phyloP scores from a whole-genome alignment of 345 rosid genomes.

The Pugionium cornutum region DNA sequence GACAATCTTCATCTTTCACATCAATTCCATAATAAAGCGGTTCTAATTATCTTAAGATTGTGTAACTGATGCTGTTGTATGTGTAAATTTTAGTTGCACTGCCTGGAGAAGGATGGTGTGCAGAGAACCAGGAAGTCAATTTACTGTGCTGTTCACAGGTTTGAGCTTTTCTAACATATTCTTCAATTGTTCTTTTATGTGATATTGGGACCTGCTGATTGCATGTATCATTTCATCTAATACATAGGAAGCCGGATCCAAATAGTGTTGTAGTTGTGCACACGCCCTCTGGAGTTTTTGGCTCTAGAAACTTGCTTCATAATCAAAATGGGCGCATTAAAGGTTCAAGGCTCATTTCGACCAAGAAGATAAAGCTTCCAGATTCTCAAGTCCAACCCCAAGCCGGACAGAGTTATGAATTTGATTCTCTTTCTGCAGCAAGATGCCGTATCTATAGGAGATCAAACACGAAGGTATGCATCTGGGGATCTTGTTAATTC shows the following conservation, averaged over 20 bases:
- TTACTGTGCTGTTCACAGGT: conserved; percentile 90
- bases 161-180: conserved; percentile 23
- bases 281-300: conserved; percentile 69
- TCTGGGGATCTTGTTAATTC: conserved; percentile 19
- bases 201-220: conserved; percentile 5
- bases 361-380: conserved; percentile 53
- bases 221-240: conserved; percentile 14
- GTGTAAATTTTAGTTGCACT: conserved; percentile 61
- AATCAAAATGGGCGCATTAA: conserved; percentile 54
- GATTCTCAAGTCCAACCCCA: conserved; percentile 43
- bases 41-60: conserved; percentile 4
- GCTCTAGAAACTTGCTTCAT: conserved; percentile 64
- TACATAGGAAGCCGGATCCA: conserved; percentile 59
- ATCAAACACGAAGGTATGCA: conserved; percentile 60
- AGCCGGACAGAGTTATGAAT: conserved; percentile 38
- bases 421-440: conserved; percentile 66
- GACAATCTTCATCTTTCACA: conserved; percentile 16
- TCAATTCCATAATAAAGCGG: no score
- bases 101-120: conserved; percentile 70
- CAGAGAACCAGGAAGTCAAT: conserved; percentile 71
- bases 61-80: conserved; percentile 22
- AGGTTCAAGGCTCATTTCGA: conserved; percentile 75
- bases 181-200: conserved; percentile 8
- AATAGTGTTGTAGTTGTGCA: conserved; percentile 67
- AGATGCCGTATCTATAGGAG: conserved; percentile 68